phyloP scores from a whole-genome alignment of 371 early-diverging fungal species.

The Mortierella sp. region DNA sequence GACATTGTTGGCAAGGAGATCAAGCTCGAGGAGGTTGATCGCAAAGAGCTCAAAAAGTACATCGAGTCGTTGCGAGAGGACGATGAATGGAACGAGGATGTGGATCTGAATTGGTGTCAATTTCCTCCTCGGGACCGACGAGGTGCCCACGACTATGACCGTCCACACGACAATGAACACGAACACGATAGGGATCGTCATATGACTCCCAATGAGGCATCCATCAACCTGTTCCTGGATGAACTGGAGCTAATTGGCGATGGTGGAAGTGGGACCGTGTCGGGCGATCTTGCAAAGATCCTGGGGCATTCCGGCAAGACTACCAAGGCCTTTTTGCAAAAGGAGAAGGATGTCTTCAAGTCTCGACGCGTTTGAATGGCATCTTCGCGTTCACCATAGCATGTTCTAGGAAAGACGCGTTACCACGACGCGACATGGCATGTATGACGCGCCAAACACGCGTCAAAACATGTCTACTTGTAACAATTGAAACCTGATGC shows the following conservation, averaged over 20 bases:
- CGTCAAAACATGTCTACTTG: too few species aligned
- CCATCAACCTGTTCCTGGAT: slow-evolving; percentile 30
- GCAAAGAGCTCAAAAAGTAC: slow-evolving; percentile 28
- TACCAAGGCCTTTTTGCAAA: slow-evolving; percentile 24
- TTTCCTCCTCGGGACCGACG: too few species aligned
- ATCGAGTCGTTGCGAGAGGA: slow-evolving; percentile 23
- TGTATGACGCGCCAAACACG: too few species aligned
- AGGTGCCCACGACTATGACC: too few species aligned
- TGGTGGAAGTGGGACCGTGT: slow-evolving; percentile 22
- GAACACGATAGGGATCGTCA: not conserved
- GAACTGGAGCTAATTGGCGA: slow-evolving; percentile 32
- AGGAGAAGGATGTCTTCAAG: slow-evolving; percentile 36
- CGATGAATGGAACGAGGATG: not conserved
- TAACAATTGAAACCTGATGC: too few species aligned
- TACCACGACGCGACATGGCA: not conserved
- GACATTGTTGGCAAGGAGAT: slow-evolving; percentile 24
- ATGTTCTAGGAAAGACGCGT: not conserved
- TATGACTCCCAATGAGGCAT: slow-evolving; percentile 12
- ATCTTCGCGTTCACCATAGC: too few species aligned
- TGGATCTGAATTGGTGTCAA: not conserved
- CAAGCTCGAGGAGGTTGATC: slow-evolving; percentile 28
- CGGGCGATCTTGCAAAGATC: slow-evolving; percentile 35
- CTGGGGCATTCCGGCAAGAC: slow-evolving; percentile 22
- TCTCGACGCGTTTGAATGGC: slow-evolving; percentile 1
- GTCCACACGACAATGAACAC: too few species aligned